Evolutionary conservation across 2,329 filamentous ascomycete genomes (phyloP), one percentile per base, ranked within the genome.

Genomic region (Claviceps purpurea): DNA sequence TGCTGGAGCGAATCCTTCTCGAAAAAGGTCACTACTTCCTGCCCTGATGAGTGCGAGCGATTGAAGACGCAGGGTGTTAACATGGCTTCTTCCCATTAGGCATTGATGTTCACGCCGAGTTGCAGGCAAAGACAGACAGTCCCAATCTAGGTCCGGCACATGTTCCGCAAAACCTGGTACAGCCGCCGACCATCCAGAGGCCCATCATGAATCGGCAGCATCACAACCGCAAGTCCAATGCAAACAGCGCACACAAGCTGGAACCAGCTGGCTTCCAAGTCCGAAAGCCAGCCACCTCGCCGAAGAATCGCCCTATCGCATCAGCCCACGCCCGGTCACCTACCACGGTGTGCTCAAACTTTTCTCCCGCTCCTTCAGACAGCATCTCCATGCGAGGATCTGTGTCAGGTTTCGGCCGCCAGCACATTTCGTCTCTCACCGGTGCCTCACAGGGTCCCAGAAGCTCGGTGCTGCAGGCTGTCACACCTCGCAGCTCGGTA

Each of bases 31-130:
- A 50, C 43, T 91, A 22, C 30, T 43, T 43, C 46, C 43, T 49
- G 41, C 20, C 13, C 37, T 37, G 34, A 14, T 26, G 18, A 34
- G 43, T 10, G 20, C 16, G 8, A 38, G 40, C 37, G 16, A 49
- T 52, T 46, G 13, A 38, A 18, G 16, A 22, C 26, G 16, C 40
- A 40, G 41, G 5, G 18, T 44, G 20, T 26, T 54, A 47, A 52
- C 51, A 43, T 39, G 37, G 14, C 14, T 40, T 48, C 16, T 50
- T 41, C 22, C 47, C n/a, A 24, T 26, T 44, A 94, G 89, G 89
- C 61, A 95, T 97, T 69, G 91, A 98, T 75, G 93, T 98, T 48
- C 89, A 97, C 72, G 87, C 90, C 57, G 93, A 97, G 71, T 78
- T 98, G 61, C 87, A 87, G 57, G 85, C 90, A 65, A 97, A 96